Base-by-base conservation (phyloP, 2,329 filamentous ascomycete genomes). In the Fonsecaea erecta region DNA sequence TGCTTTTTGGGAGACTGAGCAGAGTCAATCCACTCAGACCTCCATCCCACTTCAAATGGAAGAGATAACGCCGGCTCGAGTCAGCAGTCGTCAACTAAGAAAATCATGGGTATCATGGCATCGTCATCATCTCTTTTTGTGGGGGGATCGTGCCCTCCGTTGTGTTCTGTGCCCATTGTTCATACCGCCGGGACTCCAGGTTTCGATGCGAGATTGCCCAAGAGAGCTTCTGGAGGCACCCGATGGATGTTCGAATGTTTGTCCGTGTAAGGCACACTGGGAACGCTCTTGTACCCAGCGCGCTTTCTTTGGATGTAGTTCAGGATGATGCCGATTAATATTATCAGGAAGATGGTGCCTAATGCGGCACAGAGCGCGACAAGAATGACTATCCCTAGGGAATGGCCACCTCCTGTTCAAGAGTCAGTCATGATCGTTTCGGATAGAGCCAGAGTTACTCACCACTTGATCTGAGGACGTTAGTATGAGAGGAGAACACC, bases 401-500 rank as follows among this genome's bases (percentile, higher is more conserved):
- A 80, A 67, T 75, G 79, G 64, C 76, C 74, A 58, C 74, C 70
- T 58, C 71, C 76, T 79, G 64, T 51, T 69, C 72, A 65, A 37
- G 18, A 52, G 54, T 62, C 21, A 66, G 35, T 57, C 21, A 24
- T 60, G 16, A 48, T 58, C 34, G 16, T 43, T 18, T 43, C 9
- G 16, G 51, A 2, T 58, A 55, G 35, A 46, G 18, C 5, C 21
- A 48, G 32, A 54, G 14, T 5, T 28, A 83, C 86, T 81, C 83
- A 91, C 89, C 77, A 71, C 80, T 77, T 64, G 83, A 80, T 28
- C 81, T 84, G 79, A 97, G 95, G 74, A 91, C 91, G 74, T 90
- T 88, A 68, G 89, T 82, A 55, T 91, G 90, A 79, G 96, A 88
- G 11, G 93, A 90, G 76, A 99, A 96, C 67, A 98, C 84, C 70